Evolutionary conservation across 2,329 filamentous ascomycete species (phyloP).

Genomic region (Scleromitrula shiraiana): DNA sequence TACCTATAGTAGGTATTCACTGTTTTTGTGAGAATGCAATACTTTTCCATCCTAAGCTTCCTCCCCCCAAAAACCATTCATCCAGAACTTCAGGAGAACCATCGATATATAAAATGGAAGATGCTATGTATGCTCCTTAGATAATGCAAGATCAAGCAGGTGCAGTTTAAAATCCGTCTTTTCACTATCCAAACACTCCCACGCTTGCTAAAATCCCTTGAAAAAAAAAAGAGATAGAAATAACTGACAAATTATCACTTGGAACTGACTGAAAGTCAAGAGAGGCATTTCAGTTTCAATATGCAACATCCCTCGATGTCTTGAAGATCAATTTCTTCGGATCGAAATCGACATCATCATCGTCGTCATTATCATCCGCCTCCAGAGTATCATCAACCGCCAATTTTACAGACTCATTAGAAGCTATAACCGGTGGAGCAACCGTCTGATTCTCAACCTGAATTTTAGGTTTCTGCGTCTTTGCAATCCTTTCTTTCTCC

Average conservation of each 20-base stretch:
- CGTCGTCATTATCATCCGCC: conserved; percentile 24
- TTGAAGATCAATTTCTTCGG: conserved; percentile 24
- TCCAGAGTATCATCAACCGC: conserved; percentile 22
- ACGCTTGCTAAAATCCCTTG: background rate
- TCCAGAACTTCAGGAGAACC: too few relatives aligned
- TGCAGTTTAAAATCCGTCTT: too few relatives aligned
- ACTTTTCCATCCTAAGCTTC: background rate
- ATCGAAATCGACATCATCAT: conserved; percentile 1
- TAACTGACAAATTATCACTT: too few relatives aligned
- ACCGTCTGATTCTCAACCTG: background rate
- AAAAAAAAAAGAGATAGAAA: too few relatives aligned
- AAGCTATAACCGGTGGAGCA: background rate
- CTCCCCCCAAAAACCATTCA: too few relatives aligned
- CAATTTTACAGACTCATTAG: background rate
- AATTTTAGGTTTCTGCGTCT: background rate
- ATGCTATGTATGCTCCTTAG: background rate
- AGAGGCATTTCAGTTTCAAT: background rate
- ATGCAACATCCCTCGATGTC: conserved; percentile 19
- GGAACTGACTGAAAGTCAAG: background rate
- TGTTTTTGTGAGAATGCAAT: background rate
- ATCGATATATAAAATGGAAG: too few relatives aligned
- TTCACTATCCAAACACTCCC: background rate
- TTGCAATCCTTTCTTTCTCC: background rate
- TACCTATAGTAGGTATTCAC: too few relatives aligned
- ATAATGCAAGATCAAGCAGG: background rate